Evolutionary conservation across 495 filamentous ascomycete species (phyloP), one percentile per base, ranked within the genome.

Genomic region (Lophium mytilinum): DNA sequence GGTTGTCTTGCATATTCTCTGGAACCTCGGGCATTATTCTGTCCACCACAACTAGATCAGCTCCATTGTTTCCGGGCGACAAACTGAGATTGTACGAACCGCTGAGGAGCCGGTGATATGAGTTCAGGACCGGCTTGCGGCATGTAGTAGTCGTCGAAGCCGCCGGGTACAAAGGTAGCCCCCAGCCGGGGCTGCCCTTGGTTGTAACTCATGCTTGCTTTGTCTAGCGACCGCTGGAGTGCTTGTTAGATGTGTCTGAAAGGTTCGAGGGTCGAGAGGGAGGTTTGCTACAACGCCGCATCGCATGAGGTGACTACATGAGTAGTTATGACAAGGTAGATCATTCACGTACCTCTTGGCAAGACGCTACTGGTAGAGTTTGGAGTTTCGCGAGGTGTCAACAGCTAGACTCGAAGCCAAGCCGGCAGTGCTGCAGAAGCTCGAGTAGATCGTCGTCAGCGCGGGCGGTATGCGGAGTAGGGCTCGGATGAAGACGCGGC

Each of bases 121-220:
- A 89, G 76, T 66, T 87, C 84, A 63, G 84, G 81, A 68, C 83
- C 66, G 18, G 68, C 63, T 41, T 71, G 69, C 43, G 81, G 82
- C 78, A 83, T 85, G 71, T 86, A 89, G 65, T 89, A 96, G 73
- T 95, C 89, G 77, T 96, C 92, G 58, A 81, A 76, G 39, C 85
- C 87, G 67, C 91, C 89, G 62, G 93, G 91, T 71, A 88, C 86
- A 75, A 95, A 95, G 47, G 91, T 95, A 57, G 91, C 89, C 68
- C 85, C 85, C 64, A 92, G 73, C 18, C 49, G 52, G 43, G 65
- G 63, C 50, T 51, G 58, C 35, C 50, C 45, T 39, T 60, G 63
- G 17, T 67, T 41, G 45, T 67, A 67, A 53, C 59, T 65, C 65
- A 67, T 67, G 51, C 46, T 19, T n/a, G 34, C 9, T 12, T 3